Evolutionary conservation across 2,329 filamentous ascomycete genomes (phyloP).

Genomic region (Torrubiella hemipterigena): DNA sequence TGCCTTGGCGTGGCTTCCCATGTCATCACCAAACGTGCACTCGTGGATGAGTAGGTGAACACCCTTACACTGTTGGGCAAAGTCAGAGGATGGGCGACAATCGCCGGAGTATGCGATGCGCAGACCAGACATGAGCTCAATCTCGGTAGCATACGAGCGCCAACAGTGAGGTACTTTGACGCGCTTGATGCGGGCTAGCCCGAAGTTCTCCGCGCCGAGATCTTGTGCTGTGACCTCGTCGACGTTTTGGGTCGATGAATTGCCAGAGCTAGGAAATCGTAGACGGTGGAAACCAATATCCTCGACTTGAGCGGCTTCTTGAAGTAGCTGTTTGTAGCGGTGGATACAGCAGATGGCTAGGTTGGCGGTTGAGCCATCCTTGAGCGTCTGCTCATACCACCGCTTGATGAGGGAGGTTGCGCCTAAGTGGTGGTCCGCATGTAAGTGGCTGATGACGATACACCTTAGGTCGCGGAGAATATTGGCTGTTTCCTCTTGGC

Average conservation of each 20-base stretch:
- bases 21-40: constrained; percentile 87
- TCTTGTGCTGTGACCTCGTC: constrained; percentile 21
- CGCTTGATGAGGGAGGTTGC: constrained; percentile 69
- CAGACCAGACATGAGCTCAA: constrained; percentile 70
- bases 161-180: constrained; percentile 67
- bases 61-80: constrained; percentile 58
- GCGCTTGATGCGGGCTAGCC: constrained; percentile 55
- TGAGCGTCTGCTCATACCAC: constrained; percentile 51
- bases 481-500: constrained; percentile 49
- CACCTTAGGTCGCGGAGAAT: constrained; percentile 67
- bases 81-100: constrained; percentile 64
- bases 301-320: constrained; percentile 70
- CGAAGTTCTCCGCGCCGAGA: constrained; percentile 31
- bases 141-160: constrained; percentile 60
- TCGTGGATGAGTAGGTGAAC: constrained; percentile 87
- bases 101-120: constrained; percentile 91
- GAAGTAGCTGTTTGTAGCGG: constrained; percentile 64
- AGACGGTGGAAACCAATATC: constrained; percentile 55
- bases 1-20: constrained; percentile 61
- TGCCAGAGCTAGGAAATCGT: constrained; percentile 18
- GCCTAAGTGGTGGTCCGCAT: constrained; percentile 93
- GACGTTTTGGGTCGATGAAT: constrained; percentile 11
- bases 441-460: constrained; percentile 90
- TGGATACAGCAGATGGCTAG: constrained; percentile 58
- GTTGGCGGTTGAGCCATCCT: constrained; percentile 21